Percentiles rank a stretch among this genome's conserved stretches.
Conservation (phyloP, 805 yeast genomes). For the Zygoascus ofunaensis region DNA sequence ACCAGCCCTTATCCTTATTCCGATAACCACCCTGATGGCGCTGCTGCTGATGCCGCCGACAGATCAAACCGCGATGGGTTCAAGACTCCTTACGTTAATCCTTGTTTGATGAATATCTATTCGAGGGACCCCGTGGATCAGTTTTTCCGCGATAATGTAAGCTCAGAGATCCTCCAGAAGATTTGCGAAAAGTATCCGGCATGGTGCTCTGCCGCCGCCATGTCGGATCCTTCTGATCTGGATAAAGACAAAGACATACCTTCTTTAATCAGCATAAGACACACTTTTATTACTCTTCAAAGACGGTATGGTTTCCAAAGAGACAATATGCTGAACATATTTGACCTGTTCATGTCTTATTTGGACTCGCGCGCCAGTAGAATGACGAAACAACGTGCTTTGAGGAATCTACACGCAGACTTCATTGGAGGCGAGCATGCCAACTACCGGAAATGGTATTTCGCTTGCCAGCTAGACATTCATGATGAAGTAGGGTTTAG, state of each 20-base stretch:
- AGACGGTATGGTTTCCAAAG: constrained; percentile 58
- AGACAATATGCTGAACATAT: constrained; percentile 58
- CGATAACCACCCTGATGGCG: neutral
- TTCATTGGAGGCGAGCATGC: constrained; percentile 65
- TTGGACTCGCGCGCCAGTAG: constrained; percentile 64
- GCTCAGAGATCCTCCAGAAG: neutral
- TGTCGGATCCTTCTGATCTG: constrained; percentile 33
- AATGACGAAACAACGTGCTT: constrained; percentile 46
- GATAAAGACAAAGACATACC: constrained; percentile 21
- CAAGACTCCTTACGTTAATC: neutral
- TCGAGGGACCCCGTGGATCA: neutral
- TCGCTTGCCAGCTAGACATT: constrained; percentile 61
- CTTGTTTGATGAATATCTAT: neutral
- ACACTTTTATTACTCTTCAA: constrained; percentile 43
- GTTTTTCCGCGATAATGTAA: neutral
- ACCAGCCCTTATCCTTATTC: neutral
- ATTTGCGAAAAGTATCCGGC: constrained; percentile 72
- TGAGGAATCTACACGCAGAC: constrained; percentile 58
- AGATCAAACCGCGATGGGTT: neutral
- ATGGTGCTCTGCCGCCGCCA: constrained; percentile 69
- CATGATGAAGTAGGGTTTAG: constrained; percentile 34
- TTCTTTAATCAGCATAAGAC: constrained; percentile 34
- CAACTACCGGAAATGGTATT: constrained; percentile 67
- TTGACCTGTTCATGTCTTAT: constrained; percentile 51
- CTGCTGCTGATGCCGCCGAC: neutral